These are phyloP conservation scores for Saccharomyces hybrid DNA, from an alignment of 1,139 yeast species.

Conservation along the genomic window DNA sequence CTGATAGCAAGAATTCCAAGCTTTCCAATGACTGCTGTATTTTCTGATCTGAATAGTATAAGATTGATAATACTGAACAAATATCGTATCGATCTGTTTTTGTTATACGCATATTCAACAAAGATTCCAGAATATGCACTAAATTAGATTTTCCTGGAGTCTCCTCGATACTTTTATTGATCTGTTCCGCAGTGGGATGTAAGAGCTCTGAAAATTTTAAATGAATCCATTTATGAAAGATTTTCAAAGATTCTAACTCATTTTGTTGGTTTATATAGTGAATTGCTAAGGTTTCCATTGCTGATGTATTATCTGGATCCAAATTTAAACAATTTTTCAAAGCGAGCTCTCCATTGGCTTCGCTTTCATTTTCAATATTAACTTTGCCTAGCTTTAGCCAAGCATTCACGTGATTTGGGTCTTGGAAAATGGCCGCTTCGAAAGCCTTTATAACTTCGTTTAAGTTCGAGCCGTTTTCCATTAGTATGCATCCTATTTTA, in stretches of 20 bases:
- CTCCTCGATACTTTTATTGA: background rate
- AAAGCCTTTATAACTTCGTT: slow-evolving; percentile 2
- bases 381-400: slow-evolving; percentile 3
- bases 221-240: background rate
- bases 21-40: slow-evolving; percentile 1
- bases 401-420: slow-evolving; percentile 1
- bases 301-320: background rate
- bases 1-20: slow-evolving; percentile 1
- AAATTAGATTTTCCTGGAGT: slow-evolving; percentile 44
- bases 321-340: slow-evolving; percentile 1
- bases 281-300: slow-evolving; percentile 3
- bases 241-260: background rate
- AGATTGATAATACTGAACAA: background rate
- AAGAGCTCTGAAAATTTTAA: background rate
- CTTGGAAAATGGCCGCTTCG: slow-evolving; percentile 4
- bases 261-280: slow-evolving; percentile 1
- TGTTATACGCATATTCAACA: background rate
- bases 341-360: slow-evolving; percentile 1
- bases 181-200: background rate
- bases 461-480: slow-evolving; percentile 3
- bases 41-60: slow-evolving; percentile 1
- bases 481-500: slow-evolving; percentile 3
- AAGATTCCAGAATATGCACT: slow-evolving; percentile 35
- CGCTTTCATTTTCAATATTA: slow-evolving; percentile 4
- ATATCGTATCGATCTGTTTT: slow-evolving; percentile 1